Base-by-base conservation (phyloP, 345 rosid genomes). In the Pseudoturritis turrita region DNA sequence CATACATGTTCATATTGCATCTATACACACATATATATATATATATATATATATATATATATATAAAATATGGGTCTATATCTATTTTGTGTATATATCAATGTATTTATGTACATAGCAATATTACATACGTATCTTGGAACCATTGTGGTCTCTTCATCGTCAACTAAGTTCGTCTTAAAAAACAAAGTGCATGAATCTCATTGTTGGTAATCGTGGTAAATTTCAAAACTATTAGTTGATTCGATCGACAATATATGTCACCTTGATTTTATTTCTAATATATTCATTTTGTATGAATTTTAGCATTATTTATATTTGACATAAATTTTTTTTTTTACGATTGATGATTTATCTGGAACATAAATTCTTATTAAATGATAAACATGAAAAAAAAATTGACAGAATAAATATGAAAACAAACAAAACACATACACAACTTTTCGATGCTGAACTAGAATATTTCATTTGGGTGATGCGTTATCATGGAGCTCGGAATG, bases 1-100 rank as follows among this genome's bases (percentile, higher is more conserved):
- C 25, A 52, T 75, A 35, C 74, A 61, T 68, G 64, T 43, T 62
- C 74, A 69, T 60, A 68, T 68, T 68, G 35, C 47, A 58, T 58
- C 36, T 49, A 59, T 51, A 49, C 25, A 58, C n/a, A n/a, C n/a
- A n/a, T n/a, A n/a, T n/a, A n/a, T n/a, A n/a, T n/a, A n/a, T n/a
- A n/a, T n/a, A n/a, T n/a, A n/a, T n/a, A n/a, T n/a, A n/a, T n/a
- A n/a, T n/a, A n/a, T n/a, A n/a, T n/a, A n/a, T 19, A 17, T 12
- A n/a, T 33, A 53, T 25, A 2, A 8, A 6, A 33, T 36, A 22
- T 11, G 10, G 21, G 10, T 12, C 2, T 40, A 10, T 25, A 44
- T 33, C 7, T 56, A 29, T 19, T 17, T n/a, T 17, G 15, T 26
- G 37, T 62, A 33, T 33, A 33, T 8, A 11, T 41, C 50, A 9